Evolutionary conservation across 2,329 filamentous ascomycete species (phyloP), one percentile per base, ranked within the genome.

Genomic region (Sporothrix humicola): DNA sequence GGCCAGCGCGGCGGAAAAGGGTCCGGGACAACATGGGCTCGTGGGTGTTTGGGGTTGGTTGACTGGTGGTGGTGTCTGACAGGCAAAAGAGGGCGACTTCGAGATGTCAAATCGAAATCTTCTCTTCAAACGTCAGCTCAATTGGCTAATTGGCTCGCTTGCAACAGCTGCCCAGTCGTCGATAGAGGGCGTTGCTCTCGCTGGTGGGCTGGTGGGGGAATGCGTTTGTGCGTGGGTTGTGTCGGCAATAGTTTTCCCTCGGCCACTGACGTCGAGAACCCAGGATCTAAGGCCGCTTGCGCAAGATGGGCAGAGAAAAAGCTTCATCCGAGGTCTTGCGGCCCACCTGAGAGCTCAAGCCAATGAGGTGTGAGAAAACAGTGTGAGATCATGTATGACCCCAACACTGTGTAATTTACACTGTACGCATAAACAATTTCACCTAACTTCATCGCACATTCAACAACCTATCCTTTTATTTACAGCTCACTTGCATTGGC

Each of bases 21-120:
- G 85, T 82, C 81, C 84, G 84, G 81, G 86, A 85, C 81, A 88
- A 89, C 89, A 91, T 90, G 72, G 54, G 52, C 26, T 58, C 52
- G n/a, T 17, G 52, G 70, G 42, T 8, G 26, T 65, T 37, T 9
- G 61, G 15, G 61, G 12, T 17, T 2, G 15, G 15, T 8, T 23
- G 10, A 54, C 44, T 46, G 65, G 46, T 26, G 31, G 66, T n/a
- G 31, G 23, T 52, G 31, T 37, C 63, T 50, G 44, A 31, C 63
- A n/a, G n/a, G 7, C 10, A 42, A n/a, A 15, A 61, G 37, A 26
- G 20, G 44, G 31, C 37, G 42, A 63, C 42, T 66, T 26, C 48
- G 20, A 23, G 48, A 12, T 31, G 63, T 68, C 65, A 52, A 42
- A 23, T 20, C 61, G 37, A 46, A 46, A 65, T 20, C 31, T 37